These are phyloP conservation scores for Candida railenensis DNA, from an alignment of 805 yeast species.

Conservation along the genomic window DNA sequence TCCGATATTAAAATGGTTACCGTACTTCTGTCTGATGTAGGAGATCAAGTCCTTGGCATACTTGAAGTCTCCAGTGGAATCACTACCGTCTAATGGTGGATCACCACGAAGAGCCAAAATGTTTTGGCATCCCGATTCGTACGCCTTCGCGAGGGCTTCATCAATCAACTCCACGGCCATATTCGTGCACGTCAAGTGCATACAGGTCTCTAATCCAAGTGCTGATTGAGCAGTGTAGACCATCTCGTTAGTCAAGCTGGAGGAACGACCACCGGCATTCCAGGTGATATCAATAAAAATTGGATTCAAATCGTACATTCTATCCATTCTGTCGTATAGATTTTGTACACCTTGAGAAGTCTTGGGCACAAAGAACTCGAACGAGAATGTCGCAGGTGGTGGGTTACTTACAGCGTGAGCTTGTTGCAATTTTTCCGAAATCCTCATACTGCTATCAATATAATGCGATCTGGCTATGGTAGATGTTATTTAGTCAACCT, in stretches of 20 bases:
- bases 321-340: conserved; percentile 93
- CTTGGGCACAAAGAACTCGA: conserved; percentile 96
- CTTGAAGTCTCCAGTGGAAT: conserved; percentile 77
- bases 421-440: conserved; percentile 40
- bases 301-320: conserved; percentile 92
- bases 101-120: conserved; percentile 95
- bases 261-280: conserved; percentile 95
- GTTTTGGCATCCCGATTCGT: conserved; percentile 90
- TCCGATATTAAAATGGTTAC: conserved; percentile 89
- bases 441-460: conserved; percentile 42
- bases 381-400: conserved; percentile 76
- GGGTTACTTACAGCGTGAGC: conserved; percentile 40
- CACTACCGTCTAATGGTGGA: conserved; percentile 77
- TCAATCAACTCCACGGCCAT: conserved; percentile 84
- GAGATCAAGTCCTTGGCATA: conserved; percentile 85
- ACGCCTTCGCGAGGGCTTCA: conserved; percentile 80
- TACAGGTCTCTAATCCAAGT: conserved; percentile 91
- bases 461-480: no score
- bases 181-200: conserved; percentile 97
- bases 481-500: no score
- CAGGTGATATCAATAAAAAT: conserved; percentile 94
- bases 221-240: conserved; percentile 88
- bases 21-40: conserved; percentile 75
- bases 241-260: conserved; percentile 85
- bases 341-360: conserved; percentile 96